phyloP scores from a whole-genome alignment of 441 rosid species.

The Jatropha podagrica region DNA sequence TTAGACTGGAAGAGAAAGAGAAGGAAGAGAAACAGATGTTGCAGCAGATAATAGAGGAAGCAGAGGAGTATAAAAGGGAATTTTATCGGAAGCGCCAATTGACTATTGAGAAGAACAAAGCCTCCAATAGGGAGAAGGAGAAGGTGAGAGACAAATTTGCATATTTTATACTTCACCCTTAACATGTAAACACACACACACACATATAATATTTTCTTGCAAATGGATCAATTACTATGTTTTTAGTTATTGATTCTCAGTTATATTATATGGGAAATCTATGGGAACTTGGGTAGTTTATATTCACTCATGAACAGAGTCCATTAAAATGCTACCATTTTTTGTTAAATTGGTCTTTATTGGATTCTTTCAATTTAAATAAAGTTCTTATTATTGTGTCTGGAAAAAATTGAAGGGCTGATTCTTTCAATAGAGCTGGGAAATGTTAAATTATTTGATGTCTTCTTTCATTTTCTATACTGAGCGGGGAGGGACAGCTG shows the following conservation, averaged over 20 bases:
- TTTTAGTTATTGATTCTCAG: neutral
- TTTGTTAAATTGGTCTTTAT: too few relatives aligned
- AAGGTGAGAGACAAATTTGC: slow-evolving; percentile 36
- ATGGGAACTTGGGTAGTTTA: neutral
- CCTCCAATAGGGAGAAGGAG: slow-evolving; percentile 65
- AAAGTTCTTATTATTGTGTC: too few relatives aligned
- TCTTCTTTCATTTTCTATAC: too few relatives aligned
- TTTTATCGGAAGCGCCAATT: slow-evolving; percentile 65
- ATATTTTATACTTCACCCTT: too few relatives aligned
- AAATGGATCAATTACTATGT: neutral
- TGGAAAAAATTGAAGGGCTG: too few relatives aligned
- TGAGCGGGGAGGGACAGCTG: too few relatives aligned
- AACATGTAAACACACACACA: too few relatives aligned
- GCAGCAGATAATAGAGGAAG: slow-evolving; percentile 61
- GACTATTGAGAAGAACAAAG: slow-evolving; percentile 49
- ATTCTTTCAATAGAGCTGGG: too few relatives aligned
- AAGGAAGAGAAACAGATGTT: slow-evolving; percentile 75
- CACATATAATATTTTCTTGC: too few relatives aligned
- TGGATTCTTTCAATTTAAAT: too few relatives aligned
- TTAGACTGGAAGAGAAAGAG: slow-evolving; percentile 73
- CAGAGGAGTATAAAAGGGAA: slow-evolving; percentile 62
- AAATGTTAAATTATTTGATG: too few relatives aligned
- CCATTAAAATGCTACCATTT: too few relatives aligned
- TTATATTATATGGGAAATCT: neutral
- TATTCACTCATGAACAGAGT: neutral